phyloP scores from a whole-genome alignment of 176 grass and related monocot genomes.

The Elymus sibiricus region DNA sequence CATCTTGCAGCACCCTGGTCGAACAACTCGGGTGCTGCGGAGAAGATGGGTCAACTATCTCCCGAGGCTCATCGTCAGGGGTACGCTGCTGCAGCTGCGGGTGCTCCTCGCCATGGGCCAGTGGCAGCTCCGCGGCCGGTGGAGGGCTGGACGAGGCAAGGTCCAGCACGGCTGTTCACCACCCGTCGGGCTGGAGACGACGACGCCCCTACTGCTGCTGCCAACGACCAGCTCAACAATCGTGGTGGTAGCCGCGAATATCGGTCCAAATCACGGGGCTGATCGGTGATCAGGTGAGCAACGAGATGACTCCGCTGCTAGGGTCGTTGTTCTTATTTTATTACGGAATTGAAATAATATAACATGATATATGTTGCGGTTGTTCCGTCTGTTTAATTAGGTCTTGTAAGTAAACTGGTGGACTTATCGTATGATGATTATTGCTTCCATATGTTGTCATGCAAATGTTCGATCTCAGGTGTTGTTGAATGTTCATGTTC shows the following conservation, averaged over 20 bases:
- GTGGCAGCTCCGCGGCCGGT: neutral
- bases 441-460: neutral
- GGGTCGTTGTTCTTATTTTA: neutral
- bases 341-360: neutral
- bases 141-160: neutral
- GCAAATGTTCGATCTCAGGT: neutral
- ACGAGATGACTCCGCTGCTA: neutral
- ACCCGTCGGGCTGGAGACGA: neutral
- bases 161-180: neutral
- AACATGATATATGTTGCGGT: neutral
- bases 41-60: no score
- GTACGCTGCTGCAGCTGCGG: neutral
- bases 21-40: no score
- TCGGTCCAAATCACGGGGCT: neutral
- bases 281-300: slow-evolving; percentile 1
- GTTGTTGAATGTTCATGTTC: neutral
- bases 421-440: neutral
- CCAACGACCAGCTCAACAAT: neutral
- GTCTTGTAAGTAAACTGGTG: neutral
- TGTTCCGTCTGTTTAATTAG: neutral
- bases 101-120: neutral
- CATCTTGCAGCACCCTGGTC: no score
- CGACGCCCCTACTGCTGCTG: neutral
- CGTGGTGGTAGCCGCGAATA: neutral
- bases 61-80: neutral